Base-by-base conservation (phyloP, 2,329 filamentous ascomycete genomes). In the Trematosphaeria pertusa region DNA sequence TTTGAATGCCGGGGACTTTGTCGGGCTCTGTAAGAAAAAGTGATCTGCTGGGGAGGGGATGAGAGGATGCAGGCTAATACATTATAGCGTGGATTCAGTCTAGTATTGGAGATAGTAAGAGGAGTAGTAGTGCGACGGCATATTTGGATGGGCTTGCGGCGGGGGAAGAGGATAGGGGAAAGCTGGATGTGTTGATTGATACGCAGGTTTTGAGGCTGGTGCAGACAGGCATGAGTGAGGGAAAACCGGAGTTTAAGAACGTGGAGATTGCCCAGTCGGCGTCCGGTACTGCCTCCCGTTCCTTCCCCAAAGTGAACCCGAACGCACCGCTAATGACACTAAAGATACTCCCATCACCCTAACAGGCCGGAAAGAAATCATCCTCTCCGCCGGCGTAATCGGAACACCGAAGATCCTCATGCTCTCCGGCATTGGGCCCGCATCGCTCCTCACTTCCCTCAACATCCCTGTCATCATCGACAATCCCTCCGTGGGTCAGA, bases 381-480 rank as follows among this genome's bases (percentile, higher is more conserved):
- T 50, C 18, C 15, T 50, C 31, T 33, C 35, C 14, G 35, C 18
- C 5, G 83, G 83, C 5, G 77, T 81, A 1, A 85, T 80, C 64
- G 82, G 85, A 64, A 78, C 78, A 1, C 82, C 83, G 4, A 83
- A 87, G 67, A 64, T 87, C 4, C 78, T 87, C 7, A 81, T 84
- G 70, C 76, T 86, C 1, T 81, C 75, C 41, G 84, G 84, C 8
- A 76, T 87, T 24, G 84, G 84, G 0, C 81, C 82, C 0, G 57
- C 65, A 4, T 58, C 69, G 0, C 76, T 83, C 49, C 76, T 87
- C 6, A 46, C 73, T n/a, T 70, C 72, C 36, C 76, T 81, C 57
- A 68, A 72, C 8, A 85, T 86, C 52, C 59, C 73, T 2, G 68
- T 80, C 0, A 52, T 83, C n/a, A 71, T 77, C 3, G 74, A 85